Conservation (phyloP, 1,139 yeast species). For the Scheffersomyces quercinus region DNA sequence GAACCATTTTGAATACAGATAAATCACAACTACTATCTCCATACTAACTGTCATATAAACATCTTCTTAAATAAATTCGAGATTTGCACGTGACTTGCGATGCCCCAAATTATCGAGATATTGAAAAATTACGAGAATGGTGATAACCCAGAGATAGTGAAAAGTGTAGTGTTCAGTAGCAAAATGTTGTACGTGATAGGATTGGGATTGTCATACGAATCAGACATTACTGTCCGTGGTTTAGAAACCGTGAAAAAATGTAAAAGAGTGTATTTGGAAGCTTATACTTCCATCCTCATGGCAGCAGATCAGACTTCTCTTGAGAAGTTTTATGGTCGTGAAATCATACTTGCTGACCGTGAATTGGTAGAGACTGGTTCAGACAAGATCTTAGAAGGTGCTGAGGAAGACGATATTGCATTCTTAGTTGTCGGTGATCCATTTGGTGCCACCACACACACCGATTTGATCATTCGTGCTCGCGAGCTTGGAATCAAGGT, state of each 20-base stretch:
- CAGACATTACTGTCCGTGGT: slow-evolving; percentile 94
- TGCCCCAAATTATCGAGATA: too few relatives aligned
- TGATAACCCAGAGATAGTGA: too few relatives aligned
- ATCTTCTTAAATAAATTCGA: neutral
- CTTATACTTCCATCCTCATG: slow-evolving; percentile 93
- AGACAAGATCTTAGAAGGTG: slow-evolving; percentile 76
- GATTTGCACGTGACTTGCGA: slow-evolving; percentile 5
- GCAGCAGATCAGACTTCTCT: slow-evolving; percentile 72
- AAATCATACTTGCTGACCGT: slow-evolving; percentile 86
- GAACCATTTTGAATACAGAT: neutral
- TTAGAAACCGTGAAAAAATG: slow-evolving; percentile 80
- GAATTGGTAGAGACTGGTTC: slow-evolving; percentile 91
- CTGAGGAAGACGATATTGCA: slow-evolving; percentile 81
- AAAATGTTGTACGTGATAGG: slow-evolving; percentile 88
- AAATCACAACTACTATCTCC: too few relatives aligned
- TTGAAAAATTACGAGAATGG: too few relatives aligned
- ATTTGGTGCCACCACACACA: slow-evolving; percentile 97
- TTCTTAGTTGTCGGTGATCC: slow-evolving; percentile 97
- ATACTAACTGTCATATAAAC: too few relatives aligned
- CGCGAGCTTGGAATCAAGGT: slow-evolving; percentile 77
- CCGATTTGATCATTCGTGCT: slow-evolving; percentile 89
- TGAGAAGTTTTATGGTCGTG: slow-evolving; percentile 83
- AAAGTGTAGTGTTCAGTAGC: neutral
- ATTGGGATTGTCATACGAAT: slow-evolving; percentile 82
- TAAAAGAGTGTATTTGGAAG: slow-evolving; percentile 88